phyloP scores from a whole-genome alignment of 164 flowering plant species.

The Dillenia turbinata region DNA sequence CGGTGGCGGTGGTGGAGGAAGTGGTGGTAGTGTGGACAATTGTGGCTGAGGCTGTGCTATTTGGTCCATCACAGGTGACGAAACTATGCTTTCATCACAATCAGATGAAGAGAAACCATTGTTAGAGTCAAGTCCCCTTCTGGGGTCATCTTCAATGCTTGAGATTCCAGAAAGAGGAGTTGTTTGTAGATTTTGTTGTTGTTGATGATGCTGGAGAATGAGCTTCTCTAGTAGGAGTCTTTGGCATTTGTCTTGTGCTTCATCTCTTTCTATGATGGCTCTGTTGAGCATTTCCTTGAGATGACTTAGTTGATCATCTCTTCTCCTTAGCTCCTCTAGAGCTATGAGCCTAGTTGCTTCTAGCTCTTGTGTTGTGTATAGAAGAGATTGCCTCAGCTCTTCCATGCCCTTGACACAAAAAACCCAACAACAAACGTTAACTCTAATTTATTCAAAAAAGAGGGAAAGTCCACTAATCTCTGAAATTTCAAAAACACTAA shows the following conservation, averaged over 20 bases:
- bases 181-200: constrained; percentile 17
- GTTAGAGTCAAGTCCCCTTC: constrained; percentile 49
- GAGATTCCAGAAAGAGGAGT: constrained; percentile 50
- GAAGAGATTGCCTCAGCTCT: constrained; percentile 57
- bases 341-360: constrained; percentile 62
- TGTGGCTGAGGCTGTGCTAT: constrained; percentile 8
- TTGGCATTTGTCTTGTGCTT: constrained; percentile 59
- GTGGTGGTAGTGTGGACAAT: background rate
- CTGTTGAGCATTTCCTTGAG: constrained; percentile 47
- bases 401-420: constrained; percentile 51
- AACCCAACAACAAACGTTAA: constrained; percentile 3
- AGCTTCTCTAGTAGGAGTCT: constrained; percentile 47
- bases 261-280: constrained; percentile 61
- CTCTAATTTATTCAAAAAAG: too few species aligned
- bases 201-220: constrained; percentile 43
- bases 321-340: constrained; percentile 65
- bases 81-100: constrained; percentile 80
- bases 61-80: constrained; percentile 43
- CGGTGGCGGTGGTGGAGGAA: background rate
- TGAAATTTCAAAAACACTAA: too few species aligned
- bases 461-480: too few species aligned
- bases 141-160: constrained; percentile 61
- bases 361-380: constrained; percentile 63
- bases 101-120: constrained; percentile 68
- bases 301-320: constrained; percentile 56